Evolutionary conservation across 2,329 filamentous ascomycete genomes (phyloP), one percentile per base, ranked within the genome.

Genomic region (Verticillium isaacii): DNA sequence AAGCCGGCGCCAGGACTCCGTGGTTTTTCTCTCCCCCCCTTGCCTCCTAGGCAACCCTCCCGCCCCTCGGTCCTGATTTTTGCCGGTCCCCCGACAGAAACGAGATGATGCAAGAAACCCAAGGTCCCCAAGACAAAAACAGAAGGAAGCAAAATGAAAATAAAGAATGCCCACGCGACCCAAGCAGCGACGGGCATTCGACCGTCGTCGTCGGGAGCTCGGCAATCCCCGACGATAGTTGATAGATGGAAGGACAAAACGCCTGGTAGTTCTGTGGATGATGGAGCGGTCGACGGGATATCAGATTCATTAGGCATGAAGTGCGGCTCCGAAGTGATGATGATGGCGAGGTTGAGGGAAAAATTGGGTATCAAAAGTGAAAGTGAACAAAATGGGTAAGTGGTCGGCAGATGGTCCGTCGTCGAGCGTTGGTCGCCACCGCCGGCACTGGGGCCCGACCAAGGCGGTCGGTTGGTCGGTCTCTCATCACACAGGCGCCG

Each of bases 281-380:
- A n/a, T 23, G 41, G 41, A 50, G 41, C 41, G 41, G n/a, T 50
- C 41, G 19, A 50, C 19, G 41, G 41, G 41, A 50, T 50, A 50
- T 50, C 41, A 50, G 41, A 50, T 50, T 50, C 41, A n/a, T 50
- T 50, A 50, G 41, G 41, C 41, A 50, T 50, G 41, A 50, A 23
- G 41, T 50, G 55, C 55, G n/a, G 55, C 55, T 68, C 58, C 58
- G 39, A 58, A 32, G 32, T 59, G 58, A 25, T 52, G 58, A 55
- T 54, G 32, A 50, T 36, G 32, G 59, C 25, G 59, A 63, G 57
- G 61, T 29, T 60, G 37, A 62, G 65, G 64, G 61, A 66, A 68
- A 67, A 62, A 62, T 60, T 66, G 69, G 73, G 74, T 75, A 75
- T 75, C 74, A 75, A 75, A 74, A 63, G 41, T 60, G 52, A 59